Percentiles rank a stretch among this genome's conserved stretches.
Conservation (phyloP, 2,329 filamentous ascomycete genomes). For the Trichoderma aggressivum region DNA sequence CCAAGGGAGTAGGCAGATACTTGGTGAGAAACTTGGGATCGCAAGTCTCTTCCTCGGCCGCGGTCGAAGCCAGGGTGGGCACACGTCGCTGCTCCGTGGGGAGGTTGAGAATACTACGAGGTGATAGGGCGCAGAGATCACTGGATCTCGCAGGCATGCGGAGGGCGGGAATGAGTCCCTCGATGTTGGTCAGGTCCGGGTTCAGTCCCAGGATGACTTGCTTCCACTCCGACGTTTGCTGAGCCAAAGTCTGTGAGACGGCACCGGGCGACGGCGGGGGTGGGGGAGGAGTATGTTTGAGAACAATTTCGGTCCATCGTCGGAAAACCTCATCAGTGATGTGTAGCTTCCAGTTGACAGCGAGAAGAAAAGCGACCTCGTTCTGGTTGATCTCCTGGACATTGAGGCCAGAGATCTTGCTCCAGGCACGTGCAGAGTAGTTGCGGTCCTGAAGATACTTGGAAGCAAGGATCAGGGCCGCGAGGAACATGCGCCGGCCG, state of each 20-base stretch:
- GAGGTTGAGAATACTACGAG: conserved; percentile 45
- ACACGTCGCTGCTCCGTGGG: conserved; percentile 28
- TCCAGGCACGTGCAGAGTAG: conserved; percentile 96
- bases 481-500: conserved; percentile 94
- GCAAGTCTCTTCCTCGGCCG: conserved; percentile 26
- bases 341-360: conserved; percentile 92
- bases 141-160: conserved; percentile 30
- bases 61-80: conserved; percentile 41
- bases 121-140: conserved; percentile 38
- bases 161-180: conserved; percentile 44
- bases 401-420: conserved; percentile 96
- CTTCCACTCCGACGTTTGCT: conserved; percentile 55
- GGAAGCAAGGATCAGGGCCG: conserved; percentile 89
- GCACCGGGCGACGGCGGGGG: conserved; percentile 54
- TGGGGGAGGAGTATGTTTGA: conserved; percentile 76
- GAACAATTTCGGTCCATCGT: conserved; percentile 88
- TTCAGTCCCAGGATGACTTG: conserved; percentile 55
- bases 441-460: conserved; percentile 98
- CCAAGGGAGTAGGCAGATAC: conserved; percentile 35
- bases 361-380: conserved; percentile 84
- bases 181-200: conserved; percentile 56
- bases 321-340: conserved; percentile 86
- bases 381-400: conserved; percentile 95
- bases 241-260: conserved; percentile 40
- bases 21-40: not conserved